Conservation (phyloP, 331 rosid species). For the Stylosanthes scabra region DNA sequence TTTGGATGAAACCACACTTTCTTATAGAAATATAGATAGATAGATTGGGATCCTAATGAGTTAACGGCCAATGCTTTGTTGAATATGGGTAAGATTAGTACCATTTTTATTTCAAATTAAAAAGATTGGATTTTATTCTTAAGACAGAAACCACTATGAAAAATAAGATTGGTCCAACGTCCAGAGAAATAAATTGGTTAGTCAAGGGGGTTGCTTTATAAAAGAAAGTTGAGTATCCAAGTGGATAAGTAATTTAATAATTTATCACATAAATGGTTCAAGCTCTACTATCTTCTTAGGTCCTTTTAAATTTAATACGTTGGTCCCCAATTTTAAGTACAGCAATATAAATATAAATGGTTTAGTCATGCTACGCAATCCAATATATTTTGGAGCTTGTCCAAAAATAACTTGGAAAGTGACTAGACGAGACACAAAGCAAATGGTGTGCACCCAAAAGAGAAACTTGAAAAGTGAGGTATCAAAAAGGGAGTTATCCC, state of each 20-base stretch:
- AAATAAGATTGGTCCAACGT: constrained; percentile 3
- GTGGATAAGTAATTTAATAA: not conserved
- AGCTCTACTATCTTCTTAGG: not conserved
- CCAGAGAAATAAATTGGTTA: constrained; percentile 5
- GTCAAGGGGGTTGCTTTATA: constrained; percentile 5
- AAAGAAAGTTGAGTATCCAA: not conserved
- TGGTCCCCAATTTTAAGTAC: not conserved
- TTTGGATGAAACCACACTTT: not conserved
- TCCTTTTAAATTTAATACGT: not conserved
- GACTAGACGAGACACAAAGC: constrained; percentile 38
- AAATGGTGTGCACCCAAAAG: constrained; percentile 35
- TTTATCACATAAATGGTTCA: not conserved
- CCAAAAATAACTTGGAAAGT: constrained; percentile 19
- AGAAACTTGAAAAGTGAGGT: constrained; percentile 19
- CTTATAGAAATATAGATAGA: not conserved
- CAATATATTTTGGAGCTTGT: not conserved
- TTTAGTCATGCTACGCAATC: not conserved
- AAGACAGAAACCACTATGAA: not conserved
- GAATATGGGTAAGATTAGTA: not conserved
- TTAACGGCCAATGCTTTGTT: not conserved
- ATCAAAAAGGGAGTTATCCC: not conserved
- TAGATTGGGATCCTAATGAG: not conserved
- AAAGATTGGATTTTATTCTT: not conserved
- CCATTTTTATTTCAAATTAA: not conserved
- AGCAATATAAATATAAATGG: constrained; percentile 1